Evolutionary conservation across 2,329 filamentous ascomycete species (phyloP).

Genomic region (Calonectria naviculata): DNA sequence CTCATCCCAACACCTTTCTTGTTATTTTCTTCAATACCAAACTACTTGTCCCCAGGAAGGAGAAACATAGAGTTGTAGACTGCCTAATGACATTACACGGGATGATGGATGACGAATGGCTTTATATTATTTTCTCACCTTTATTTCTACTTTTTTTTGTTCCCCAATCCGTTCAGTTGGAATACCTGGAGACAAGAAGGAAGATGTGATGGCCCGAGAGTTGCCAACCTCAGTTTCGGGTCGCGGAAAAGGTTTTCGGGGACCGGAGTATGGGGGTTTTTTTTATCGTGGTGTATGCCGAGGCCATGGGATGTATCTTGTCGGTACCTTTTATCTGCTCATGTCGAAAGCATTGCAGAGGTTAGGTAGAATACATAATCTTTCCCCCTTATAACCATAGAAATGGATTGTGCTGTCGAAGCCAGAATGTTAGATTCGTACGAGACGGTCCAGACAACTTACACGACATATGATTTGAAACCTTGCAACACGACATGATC

Average conservation of each 20-base stretch:
- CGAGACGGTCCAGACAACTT: neutral
- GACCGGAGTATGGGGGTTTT: constrained; percentile 11
- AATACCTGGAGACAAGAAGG: neutral
- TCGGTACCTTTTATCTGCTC: constrained; percentile 24
- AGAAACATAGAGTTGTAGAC: constrained; percentile 50
- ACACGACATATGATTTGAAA: too few species aligned
- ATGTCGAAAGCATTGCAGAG: constrained; percentile 30
- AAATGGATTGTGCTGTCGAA: neutral
- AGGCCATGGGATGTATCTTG: constrained; percentile 23
- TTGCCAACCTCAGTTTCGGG: neutral
- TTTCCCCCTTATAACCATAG: constrained; percentile 17
- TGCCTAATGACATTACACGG: constrained; percentile 43
- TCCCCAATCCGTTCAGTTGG: neutral
- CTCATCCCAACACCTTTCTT: constrained; percentile 21
- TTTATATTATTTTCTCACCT: neutral
- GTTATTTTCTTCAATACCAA: constrained; percentile 52
- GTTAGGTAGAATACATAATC: constrained; percentile 44
- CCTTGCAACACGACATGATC: too few species aligned
- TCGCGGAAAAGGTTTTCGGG: neutral
- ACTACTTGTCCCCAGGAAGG: constrained; percentile 42
- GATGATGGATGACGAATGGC: constrained; percentile 30
- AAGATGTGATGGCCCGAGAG: neutral
- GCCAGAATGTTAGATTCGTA: neutral
- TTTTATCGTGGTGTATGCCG: constrained; percentile 5
- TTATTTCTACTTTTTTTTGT: constrained; percentile 3